Evolutionary conservation across 495 filamentous ascomycete genomes (phyloP), one percentile per base, ranked within the genome.

Genomic region (Antarctomyces pellizariae): DNA sequence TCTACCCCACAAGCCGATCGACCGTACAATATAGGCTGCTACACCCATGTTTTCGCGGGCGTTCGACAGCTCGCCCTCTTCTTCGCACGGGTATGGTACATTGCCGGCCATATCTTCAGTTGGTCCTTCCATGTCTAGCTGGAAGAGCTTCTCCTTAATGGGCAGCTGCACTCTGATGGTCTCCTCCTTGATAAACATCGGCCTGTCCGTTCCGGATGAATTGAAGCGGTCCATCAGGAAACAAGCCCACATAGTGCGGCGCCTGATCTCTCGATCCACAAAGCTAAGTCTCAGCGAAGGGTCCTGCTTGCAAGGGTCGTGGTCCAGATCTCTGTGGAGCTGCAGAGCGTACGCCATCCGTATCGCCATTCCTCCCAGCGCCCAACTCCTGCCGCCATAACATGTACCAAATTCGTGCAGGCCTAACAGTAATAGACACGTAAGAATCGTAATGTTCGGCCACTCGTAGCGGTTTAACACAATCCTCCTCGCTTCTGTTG

Each of bases 161-260:
- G 86, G 86, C 20, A 97, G 57, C 40, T 84, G 84, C 7, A 91
- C 74, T 39, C 82, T 75, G 27, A 97, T 58, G 29, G 74, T 75
- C 30, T 76, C 75, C 46, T 93, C 83, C 36, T 77, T 70, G 18
- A 83, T 75, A 39, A 89, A 84, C n/a, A 75, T 74, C 26, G 86
- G 86, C 28, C 86, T 64, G 39, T 92, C 82, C 15, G 83, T 92
- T 8, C 86, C 86, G 2, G 83, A 92, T 2, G 84, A 90, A 48
- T 82, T 93, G 50, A 92, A 93, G 0, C 84, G 69, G 46, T 97
- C 86, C 86, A 97, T 92, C 33, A 89, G 43, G 40, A 84, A 92
- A 44, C 82, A 92, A 13, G 82, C 75, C 86, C 86, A 97, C 84
- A 97, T 93, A 3, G 79, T 89, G 28, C 86, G 62, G 31, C 84